phyloP scores from a whole-genome alignment of 2,329 filamentous ascomycete genomes.

The Venturia pyrina region DNA sequence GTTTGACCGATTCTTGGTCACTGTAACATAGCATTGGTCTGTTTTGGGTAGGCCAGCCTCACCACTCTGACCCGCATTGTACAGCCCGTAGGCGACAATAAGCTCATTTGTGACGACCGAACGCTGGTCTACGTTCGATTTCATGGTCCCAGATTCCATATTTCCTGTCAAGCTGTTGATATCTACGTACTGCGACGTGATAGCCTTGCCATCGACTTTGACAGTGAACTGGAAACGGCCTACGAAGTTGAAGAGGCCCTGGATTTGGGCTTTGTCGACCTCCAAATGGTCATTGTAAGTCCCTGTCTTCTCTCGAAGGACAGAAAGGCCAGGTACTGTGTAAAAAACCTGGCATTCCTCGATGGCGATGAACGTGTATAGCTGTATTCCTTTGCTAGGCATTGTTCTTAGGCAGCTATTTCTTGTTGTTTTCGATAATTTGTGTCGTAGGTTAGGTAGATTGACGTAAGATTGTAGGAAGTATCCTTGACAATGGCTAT shows the following conservation, averaged over 20 bases:
- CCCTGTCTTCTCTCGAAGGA: background rate
- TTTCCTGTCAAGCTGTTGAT: conserved; percentile 38
- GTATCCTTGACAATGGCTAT: background rate
- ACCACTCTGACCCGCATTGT: conserved; percentile 33
- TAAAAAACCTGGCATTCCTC: conserved; percentile 13
- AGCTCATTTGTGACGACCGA: no score
- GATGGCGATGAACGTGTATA: conserved; percentile 23
- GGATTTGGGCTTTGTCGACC: conserved; percentile 35
- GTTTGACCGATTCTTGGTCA: no score
- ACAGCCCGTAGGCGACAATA: no score
- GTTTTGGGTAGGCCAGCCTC: conserved; percentile 32
- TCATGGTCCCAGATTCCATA: conserved; percentile 23
- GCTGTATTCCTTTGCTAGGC: conserved; percentile 26
- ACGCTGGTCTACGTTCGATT: no score
- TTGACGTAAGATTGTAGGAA: no score
- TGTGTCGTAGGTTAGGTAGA: background rate
- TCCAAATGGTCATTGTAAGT: conserved; percentile 27
- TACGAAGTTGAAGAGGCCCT: conserved; percentile 32
- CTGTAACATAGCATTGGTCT: conserved; percentile 26
- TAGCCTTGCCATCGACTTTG: conserved; percentile 28
- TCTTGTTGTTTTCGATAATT: background rate
- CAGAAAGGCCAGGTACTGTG: background rate
- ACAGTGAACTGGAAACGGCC: conserved; percentile 37
- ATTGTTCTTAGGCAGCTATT: conserved; percentile 14
- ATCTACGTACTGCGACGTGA: conserved; percentile 35